Base-by-base conservation (phyloP, 441 rosid genomes). In the Hypseocharis bilobata region DNA sequence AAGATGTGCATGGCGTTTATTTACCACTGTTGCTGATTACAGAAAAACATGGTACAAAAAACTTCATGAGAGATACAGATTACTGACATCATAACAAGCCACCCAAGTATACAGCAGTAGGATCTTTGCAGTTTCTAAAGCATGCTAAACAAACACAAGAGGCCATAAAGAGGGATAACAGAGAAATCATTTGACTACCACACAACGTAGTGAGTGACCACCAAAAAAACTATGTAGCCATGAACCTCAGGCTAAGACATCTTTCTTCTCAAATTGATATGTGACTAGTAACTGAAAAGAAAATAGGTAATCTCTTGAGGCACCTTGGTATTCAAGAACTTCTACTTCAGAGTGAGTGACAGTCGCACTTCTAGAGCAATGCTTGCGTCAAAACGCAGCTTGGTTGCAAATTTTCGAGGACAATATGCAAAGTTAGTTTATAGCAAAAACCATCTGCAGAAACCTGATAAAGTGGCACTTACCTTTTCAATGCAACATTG, bases 61-160 rank as follows among this genome's bases (percentile, higher is more conserved):
- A 22, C 16, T 54, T 54, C 59, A 23, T 25, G 28, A 54, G 59
- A 25, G 59, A 54, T 54, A 1, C 57, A 52, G 57, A 52, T 52
- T 5, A 52, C 27, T 20, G 16, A 52, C 57, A 52, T 23, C 23
- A 22, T 52, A 52, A 10, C 57, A 52, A 19, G 57, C 17, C 59
- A 23, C 2, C 59, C 26, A 23, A 54, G 59, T 22, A 7, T 54
- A 54, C 13, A 16, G 14, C 42, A 38, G 44, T 38, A 8, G 10
- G 44, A 54, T 23, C 16, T 54, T 30, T 54, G 59, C 17, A 8
- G 10, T 52, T 23, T 25, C 59, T 54, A 54, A 54, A 44, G 1
- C 59, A 54, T 23, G 17, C 16, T 25, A 3, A 54, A 54, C 59
- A 54, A 25, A 54, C 16, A 38, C 29, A 23, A 54, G 29, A 30